phyloP scores from a whole-genome alignment of 2,329 filamentous ascomycete genomes.

The Pseudopithomyces maydicus region DNA sequence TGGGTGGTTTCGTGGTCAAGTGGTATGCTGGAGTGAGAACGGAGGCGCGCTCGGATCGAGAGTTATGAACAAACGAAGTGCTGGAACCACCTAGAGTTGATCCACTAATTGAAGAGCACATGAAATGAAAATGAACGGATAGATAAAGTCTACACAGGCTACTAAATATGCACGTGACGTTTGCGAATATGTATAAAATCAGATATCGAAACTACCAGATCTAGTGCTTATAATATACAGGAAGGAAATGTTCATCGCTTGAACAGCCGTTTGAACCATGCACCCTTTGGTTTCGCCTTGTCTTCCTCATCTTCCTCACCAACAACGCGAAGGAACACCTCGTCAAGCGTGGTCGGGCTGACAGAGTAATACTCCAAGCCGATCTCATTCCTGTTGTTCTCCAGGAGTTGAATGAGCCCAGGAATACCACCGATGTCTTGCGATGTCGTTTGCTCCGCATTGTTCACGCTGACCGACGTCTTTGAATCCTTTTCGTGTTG shows the following conservation, averaged over 20 bases:
- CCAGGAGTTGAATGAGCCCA: conserved; percentile 71
- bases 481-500: conserved; percentile 20
- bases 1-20: too few relatives aligned
- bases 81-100: too few relatives aligned
- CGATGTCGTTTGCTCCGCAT: conserved; percentile 8
- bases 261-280: conserved; percentile 2
- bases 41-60: too few relatives aligned
- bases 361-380: conserved; percentile 87
- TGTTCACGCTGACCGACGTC: conserved; percentile 24
- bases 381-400: conserved; percentile 69
- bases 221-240: neutral
- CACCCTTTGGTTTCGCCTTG: conserved; percentile 17
- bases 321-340: conserved; percentile 88
- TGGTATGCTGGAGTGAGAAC: too few relatives aligned
- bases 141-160: too few relatives aligned
- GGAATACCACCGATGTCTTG: conserved; percentile 60
- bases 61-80: too few relatives aligned
- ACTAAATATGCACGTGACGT: too few relatives aligned
- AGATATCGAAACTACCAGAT: neutral
- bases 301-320: conserved; percentile 73
- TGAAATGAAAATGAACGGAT: too few relatives aligned
- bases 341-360: conserved; percentile 83
- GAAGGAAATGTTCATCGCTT: neutral
- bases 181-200: neutral
- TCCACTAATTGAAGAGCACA: too few relatives aligned